Base-by-base conservation (phyloP, 139 green algal genomes). In the Coelastrella sp. region DNA sequence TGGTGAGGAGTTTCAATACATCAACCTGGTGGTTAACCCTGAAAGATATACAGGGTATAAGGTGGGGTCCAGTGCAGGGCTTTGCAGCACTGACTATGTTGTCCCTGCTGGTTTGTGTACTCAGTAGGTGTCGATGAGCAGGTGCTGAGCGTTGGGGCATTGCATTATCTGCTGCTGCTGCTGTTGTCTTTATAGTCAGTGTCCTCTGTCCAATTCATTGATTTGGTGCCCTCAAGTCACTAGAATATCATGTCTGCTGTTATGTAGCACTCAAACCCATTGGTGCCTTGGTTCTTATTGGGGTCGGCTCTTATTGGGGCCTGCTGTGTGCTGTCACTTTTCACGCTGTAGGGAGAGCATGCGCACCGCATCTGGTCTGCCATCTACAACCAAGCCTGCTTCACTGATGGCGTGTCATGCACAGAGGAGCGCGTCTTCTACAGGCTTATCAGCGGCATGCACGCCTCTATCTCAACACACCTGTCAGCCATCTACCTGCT, bases 41-140 rank as follows among this genome's bases (percentile, higher is more conserved):
- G 98, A 99, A 95, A 92, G 96, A 20, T 99, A 98, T 95, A 99
- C 98, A 17, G 98, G 97, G 66, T 98, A 98, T 88, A 96, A 96
- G 91, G 95, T 96, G 74, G 15, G 91, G 0, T 22, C 35, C 8
- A 27, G 73, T 49, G 35, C 35, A 49, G 35, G 3, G 35, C 35
- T 35, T 7, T 6, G 10, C 20, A 11, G 14, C 22, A 22, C 82
- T 74, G 66, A 24, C 17, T 1, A 1, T 19, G 66, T 75, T 19
- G 66, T 20, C 17, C 17, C 17, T 20, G 66, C 66, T 75, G 17
- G 66, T 4, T 4, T 75, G 17, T 19, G 17, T 75, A 20, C 66
- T 75, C 66, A 19, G 66, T 4, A 19, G 66, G 17, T 75, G 66
- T 4, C 19, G 4, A 20, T 4, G 3, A 20, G 66, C 17, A 75